phyloP scores from a whole-genome alignment of 2,329 filamentous ascomycete genomes.

The Fusarium irregulare region DNA sequence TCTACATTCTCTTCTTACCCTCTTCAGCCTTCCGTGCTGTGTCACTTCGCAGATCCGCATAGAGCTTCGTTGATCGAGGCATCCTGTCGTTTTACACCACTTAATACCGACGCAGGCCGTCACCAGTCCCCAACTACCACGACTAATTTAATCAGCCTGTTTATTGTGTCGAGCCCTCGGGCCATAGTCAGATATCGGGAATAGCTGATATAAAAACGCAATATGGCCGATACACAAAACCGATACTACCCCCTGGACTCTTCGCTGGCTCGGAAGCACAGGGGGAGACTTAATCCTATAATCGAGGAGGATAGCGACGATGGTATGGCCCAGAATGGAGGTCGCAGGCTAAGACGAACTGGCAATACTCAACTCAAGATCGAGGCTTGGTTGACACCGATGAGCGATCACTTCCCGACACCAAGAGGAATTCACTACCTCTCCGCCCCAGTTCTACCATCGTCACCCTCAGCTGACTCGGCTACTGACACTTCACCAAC shows the following conservation, averaged over 20 bases:
- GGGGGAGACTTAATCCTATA: slow-evolving; percentile 72
- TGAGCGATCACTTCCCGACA: slow-evolving; percentile 76
- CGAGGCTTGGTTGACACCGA: slow-evolving; percentile 68
- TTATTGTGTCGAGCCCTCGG: slow-evolving; percentile 30
- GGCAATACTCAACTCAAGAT: slow-evolving; percentile 61
- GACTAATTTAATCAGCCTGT: slow-evolving; percentile 39
- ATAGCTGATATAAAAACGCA: slow-evolving; percentile 51
- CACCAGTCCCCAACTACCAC: slow-evolving; percentile 40
- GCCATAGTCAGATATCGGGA: slow-evolving; percentile 45
- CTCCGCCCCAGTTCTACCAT: slow-evolving; percentile 70
- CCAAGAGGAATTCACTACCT: slow-evolving; percentile 75
- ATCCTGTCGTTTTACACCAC: slow-evolving; percentile 53
- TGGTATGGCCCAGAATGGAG: slow-evolving; percentile 41
- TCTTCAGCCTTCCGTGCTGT: slow-evolving; percentile 46
- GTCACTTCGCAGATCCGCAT: slow-evolving; percentile 47
- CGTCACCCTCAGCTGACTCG: slow-evolving; percentile 67
- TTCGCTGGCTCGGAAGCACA: slow-evolving; percentile 67
- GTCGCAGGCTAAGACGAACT: slow-evolving; percentile 44
- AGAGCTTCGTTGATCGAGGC: slow-evolving; percentile 58
- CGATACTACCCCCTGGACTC: slow-evolving; percentile 60
- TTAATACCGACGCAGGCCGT: slow-evolving; percentile 54
- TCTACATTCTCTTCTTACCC: slow-evolving; percentile 52
- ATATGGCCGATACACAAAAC: slow-evolving; percentile 59
- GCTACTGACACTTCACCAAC: slow-evolving; percentile 65
- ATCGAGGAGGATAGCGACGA: slow-evolving; percentile 67